phyloP scores from a whole-genome alignment of 371 early-diverging fungal species.

The Batkoa obscura region DNA sequence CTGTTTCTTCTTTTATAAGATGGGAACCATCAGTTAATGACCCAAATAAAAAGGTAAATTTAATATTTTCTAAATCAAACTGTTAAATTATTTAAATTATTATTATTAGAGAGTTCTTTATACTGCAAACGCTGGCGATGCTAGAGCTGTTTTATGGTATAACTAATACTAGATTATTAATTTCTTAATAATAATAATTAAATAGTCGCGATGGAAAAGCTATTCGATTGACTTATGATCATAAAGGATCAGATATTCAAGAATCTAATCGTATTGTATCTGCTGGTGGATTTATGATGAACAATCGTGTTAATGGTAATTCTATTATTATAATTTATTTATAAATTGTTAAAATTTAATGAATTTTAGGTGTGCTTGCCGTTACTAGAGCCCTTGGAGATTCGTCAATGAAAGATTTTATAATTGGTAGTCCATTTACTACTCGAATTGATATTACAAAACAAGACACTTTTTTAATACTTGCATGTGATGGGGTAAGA shows the following conservation, averaged over 20 bases:
- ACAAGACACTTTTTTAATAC: conserved; percentile 61
- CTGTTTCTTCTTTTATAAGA: conserved; percentile 59
- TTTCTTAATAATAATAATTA: neutral
- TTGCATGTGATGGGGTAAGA: conserved; percentile 95
- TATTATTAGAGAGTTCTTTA: conserved; percentile 56
- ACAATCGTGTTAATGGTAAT: conserved; percentile 91
- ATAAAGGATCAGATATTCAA: conserved; percentile 81
- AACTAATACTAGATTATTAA: neutral
- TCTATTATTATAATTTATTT: neutral
- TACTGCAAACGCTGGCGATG: conserved; percentile 93
- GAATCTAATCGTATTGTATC: conserved; percentile 80
- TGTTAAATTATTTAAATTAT: neutral
- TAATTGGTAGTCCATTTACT: conserved; percentile 87
- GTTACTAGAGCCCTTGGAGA: conserved; percentile 95
- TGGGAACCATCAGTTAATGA: conserved; percentile 17
- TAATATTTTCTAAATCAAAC: neutral
- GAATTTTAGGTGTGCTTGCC: conserved; percentile 60
- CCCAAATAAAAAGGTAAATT: neutral
- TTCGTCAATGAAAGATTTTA: conserved; percentile 83
- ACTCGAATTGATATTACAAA: conserved; percentile 60
- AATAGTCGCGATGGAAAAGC: conserved; percentile 64
- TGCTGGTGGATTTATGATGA: conserved; percentile 89
- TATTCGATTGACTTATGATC: conserved; percentile 84
- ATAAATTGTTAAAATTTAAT: neutral
- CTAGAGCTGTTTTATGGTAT: conserved; percentile 75